Conservation (phyloP, 2,329 filamentous ascomycete species). For the Aureobasidium leucospermi region DNA sequence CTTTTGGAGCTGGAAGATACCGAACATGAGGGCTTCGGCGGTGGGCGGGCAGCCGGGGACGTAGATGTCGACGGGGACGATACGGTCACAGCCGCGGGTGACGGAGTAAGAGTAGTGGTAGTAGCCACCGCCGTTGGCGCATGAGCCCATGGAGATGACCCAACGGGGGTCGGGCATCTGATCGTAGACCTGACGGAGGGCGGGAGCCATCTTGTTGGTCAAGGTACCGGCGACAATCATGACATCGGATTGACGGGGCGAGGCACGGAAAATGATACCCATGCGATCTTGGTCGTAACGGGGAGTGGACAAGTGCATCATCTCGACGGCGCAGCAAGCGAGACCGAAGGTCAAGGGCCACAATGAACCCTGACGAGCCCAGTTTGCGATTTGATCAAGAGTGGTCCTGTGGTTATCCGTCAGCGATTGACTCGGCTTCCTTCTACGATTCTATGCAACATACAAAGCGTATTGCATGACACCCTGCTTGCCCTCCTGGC, state of each 20-base stretch:
- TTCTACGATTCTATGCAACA: conserved; percentile 30
- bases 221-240: conserved; percentile 94
- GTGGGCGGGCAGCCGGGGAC: conserved; percentile 63
- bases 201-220: conserved; percentile 91
- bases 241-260: conserved; percentile 79
- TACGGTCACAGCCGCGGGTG: conserved; percentile 65
- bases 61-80: conserved; percentile 74
- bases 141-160: conserved; percentile 78
- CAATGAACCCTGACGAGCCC: conserved; percentile 74
- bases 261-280: conserved; percentile 85
- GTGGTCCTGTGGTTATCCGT: conserved; percentile 52
- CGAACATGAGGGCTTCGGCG: conserved; percentile 46
- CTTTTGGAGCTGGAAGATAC: conserved; percentile 68
- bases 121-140: conserved; percentile 75
- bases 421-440: conserved; percentile 14
- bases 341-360: conserved; percentile 88
- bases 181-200: conserved; percentile 80
- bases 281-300: conserved; percentile 84
- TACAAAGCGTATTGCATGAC: conserved; percentile 82
- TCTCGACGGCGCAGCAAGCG: conserved; percentile 82
- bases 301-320: conserved; percentile 86
- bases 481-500: conserved; percentile 72
- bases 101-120: conserved; percentile 79
- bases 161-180: conserved; percentile 88
- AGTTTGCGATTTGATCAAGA: conserved; percentile 73